Evolutionary conservation across 208 protist genomes (phyloP), one percentile per base, ranked within the genome.

Genomic region (Crithidia expoeki): DNA sequence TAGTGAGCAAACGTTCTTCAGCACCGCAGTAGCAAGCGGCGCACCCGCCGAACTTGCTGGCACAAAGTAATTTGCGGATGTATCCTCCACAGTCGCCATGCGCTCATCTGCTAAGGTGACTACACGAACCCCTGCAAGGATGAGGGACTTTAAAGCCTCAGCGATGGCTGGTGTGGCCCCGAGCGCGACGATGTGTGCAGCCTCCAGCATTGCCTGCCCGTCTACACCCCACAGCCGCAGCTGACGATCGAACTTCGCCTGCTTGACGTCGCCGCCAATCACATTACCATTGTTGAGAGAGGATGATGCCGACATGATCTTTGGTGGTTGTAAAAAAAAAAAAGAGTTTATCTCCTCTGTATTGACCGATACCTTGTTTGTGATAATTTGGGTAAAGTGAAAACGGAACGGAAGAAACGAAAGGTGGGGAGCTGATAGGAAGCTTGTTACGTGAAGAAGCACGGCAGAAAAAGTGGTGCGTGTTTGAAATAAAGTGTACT

Each of bases 41-140:
- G 80, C 38, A 34, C 92, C 90, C 19, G 78, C 44, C 44, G 74
- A 71, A 3, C 44, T 38, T 4, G 68, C 32, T 1, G 81, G 62
- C 25, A 99, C 60, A 71, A 99, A 99, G 74, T 99, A 99, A 74
- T 99, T 99, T 49, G 92, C 93, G n/a, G 96, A 97, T 2, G 98
- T 61, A 46, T 98, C 92, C 7, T 75, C 69, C 2, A 67, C 66
- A 10, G 68, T 83, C 2, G 98, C 92, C 7, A 77, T 53, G 12
- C 71, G 56, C 51, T 90, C 92, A 73, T 99, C 98, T 3, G 99
- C 95, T 17, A 99, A 72, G 0, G 96, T 98, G 58, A 99, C 95
- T 23, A 70, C 52, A 30, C 90, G 90, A 52, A 99, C 81, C 40
- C 97, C 97, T 11, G 98, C 89, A 16, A 99, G 80, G 23, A 99